Evolutionary conservation across 2,329 filamentous ascomycete genomes (phyloP).

Genomic region (Colletotrichum somersetense): DNA sequence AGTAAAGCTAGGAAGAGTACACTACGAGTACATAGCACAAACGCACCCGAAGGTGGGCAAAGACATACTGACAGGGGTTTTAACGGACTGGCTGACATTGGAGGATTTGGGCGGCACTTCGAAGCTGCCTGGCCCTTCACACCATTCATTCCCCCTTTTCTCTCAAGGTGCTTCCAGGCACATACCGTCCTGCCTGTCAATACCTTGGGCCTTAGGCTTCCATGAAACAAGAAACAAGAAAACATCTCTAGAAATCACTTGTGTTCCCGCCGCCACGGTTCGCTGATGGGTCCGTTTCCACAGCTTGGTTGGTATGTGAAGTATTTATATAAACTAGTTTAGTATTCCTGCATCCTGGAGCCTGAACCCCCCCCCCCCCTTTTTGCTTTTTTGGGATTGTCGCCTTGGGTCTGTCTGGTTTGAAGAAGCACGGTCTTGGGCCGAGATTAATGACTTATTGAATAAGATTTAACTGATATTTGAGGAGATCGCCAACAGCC

Average conservation of each 20-base stretch:
- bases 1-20: not conserved
- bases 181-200: not conserved
- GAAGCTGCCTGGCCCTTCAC: slow-evolving; percentile 1
- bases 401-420: not conserved
- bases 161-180: not conserved
- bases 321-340: not conserved
- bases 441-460: not conserved
- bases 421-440: not conserved
- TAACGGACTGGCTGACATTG: slow-evolving; percentile 7
- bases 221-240: slow-evolving; percentile 9
- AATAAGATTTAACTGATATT: not conserved
- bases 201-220: not conserved
- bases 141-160: not conserved
- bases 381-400: not conserved
- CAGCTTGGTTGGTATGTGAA: not conserved
- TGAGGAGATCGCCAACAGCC: not conserved
- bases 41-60: not conserved
- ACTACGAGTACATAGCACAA: not conserved
- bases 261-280: slow-evolving; percentile 28
- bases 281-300: slow-evolving; percentile 33
- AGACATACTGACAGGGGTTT: not conserved
- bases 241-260: not conserved
- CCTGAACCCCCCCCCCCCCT: slow-evolving; percentile 3
- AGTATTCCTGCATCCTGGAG: slow-evolving; percentile 15
- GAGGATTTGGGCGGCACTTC: not conserved